Percentiles rank a stretch among this genome's conserved stretches.
These are phyloP conservation scores for Nitzschia putrida DNA, from an alignment of 108 stramenopile genomes.

Conservation along the genomic window DNA sequence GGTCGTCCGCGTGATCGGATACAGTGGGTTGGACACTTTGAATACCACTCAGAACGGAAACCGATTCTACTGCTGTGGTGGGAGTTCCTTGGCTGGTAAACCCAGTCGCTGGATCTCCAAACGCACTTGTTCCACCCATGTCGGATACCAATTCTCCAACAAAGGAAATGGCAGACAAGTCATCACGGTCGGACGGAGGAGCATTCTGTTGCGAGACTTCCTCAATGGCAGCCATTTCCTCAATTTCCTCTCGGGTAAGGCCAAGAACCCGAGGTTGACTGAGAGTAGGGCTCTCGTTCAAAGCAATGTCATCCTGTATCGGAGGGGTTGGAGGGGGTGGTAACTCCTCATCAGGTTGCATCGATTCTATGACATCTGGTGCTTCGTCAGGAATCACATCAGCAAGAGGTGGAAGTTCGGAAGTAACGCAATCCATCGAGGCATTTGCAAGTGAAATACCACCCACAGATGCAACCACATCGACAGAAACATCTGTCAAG, in stretches of 20 bases:
- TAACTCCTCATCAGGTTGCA: not conserved
- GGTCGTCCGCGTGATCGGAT: slow-evolving; percentile 7
- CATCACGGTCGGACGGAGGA: slow-evolving; percentile 65
- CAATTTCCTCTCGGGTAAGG: slow-evolving; percentile 72
- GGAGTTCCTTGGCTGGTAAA: slow-evolving; percentile 46
- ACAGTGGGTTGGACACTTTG: slow-evolving; percentile 23
- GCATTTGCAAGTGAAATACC: slow-evolving; percentile 4
- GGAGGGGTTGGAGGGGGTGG: not conserved
- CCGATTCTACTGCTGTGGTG: slow-evolving; percentile 49
- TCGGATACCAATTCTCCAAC: slow-evolving; percentile 48
- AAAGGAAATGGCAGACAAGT: slow-evolving; percentile 47
- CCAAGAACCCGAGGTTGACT: slow-evolving; percentile 48
- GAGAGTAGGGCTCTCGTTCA: slow-evolving; percentile 23
- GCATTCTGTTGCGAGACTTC: slow-evolving; percentile 72
- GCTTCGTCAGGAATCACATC: slow-evolving; percentile 4
- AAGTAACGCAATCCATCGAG: slow-evolving; percentile 18
- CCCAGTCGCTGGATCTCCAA: not conserved
- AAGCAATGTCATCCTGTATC: not conserved
- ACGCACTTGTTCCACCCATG: slow-evolving; percentile 36
- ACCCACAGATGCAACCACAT: not conserved
- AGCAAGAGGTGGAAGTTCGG: slow-evolving; percentile 1
- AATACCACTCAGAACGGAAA: slow-evolving; percentile 32
- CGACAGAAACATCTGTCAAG: not conserved
- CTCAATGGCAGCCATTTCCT: slow-evolving; percentile 71
- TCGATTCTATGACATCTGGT: not conserved